These are phyloP conservation scores for Trichothecium sympodiale DNA, from an alignment of 2,329 filamentous ascomycete species.

Conservation along the genomic window DNA sequence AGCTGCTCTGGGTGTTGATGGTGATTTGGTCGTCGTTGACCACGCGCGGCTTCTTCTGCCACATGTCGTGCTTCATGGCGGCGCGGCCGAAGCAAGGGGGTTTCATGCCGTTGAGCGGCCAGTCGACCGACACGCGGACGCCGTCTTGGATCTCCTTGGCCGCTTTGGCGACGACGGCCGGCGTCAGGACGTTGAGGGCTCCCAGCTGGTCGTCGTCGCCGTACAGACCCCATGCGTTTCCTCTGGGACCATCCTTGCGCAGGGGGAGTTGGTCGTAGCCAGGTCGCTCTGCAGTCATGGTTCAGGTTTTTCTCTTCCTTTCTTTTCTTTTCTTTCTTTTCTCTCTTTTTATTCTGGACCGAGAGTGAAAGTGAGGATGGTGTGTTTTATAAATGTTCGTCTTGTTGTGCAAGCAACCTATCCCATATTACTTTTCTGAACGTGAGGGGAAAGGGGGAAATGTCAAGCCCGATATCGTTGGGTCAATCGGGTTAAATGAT, in stretches of 20 bases:
- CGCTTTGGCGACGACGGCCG: constrained; percentile 9
- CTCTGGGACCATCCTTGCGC: constrained; percentile 33
- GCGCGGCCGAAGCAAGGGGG: constrained; percentile 21
- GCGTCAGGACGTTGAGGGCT: constrained; percentile 42
- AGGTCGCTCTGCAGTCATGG: constrained; percentile 7
- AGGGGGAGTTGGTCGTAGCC: constrained; percentile 36
- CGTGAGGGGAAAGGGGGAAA: too few species aligned
- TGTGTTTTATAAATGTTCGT: too few species aligned
- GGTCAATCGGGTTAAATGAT: too few species aligned
- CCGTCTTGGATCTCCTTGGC: constrained; percentile 20
- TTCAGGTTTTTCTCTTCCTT: too few species aligned
- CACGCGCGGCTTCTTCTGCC: constrained; percentile 14
- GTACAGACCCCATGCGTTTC: constrained; percentile 47
- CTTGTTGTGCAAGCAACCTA: too few species aligned
- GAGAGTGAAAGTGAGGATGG: too few species aligned
- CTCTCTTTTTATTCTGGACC: too few species aligned
- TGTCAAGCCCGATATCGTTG: too few species aligned
- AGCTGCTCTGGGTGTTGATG: constrained; percentile 25
- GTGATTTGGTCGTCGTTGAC: constrained; percentile 21
- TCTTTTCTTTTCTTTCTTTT: too few species aligned
- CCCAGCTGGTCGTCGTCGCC: constrained; percentile 39
- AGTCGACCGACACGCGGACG: constrained; percentile 20
- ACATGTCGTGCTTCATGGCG: constrained; percentile 17
- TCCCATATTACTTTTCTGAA: too few species aligned
- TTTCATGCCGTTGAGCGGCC: constrained; percentile 19